Evolutionary conservation across 2,329 filamentous ascomycete genomes (phyloP).

Genomic region (Chrysoporthe puriensis): DNA sequence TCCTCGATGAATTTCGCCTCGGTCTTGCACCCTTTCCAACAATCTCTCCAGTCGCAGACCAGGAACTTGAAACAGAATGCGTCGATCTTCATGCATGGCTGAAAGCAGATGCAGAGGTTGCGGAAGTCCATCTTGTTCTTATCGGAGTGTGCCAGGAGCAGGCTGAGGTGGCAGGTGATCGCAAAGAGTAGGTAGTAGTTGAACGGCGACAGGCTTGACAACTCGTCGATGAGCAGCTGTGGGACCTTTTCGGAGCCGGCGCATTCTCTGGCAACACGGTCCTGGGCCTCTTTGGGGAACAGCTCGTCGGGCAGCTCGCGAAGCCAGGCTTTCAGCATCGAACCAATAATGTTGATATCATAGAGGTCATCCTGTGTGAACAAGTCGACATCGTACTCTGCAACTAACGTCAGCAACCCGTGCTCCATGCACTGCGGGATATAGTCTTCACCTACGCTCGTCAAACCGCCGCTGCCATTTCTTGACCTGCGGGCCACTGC

Average conservation of each 20-base stretch:
- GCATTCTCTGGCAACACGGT: conserved; percentile 79
- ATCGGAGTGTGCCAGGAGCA: conserved; percentile 86
- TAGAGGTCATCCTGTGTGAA: conserved; percentile 87
- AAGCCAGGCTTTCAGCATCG: conserved; percentile 95
- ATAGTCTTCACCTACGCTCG: conserved; percentile 58
- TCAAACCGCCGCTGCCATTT: conserved; percentile 94
- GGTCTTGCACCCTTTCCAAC: conserved; percentile 94
- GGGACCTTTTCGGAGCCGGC: conserved; percentile 79
- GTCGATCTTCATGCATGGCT: conserved; percentile 96
- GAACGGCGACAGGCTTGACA: conserved; percentile 92
- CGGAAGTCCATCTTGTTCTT: conserved; percentile 99
- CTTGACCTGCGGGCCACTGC: conserved; percentile 87
- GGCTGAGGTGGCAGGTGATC: conserved; percentile 92
- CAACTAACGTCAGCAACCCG: conserved; percentile 30
- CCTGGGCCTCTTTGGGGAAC: conserved; percentile 83
- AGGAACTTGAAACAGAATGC: conserved; percentile 94
- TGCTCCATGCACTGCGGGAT: not conserved
- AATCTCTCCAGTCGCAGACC: conserved; percentile 93
- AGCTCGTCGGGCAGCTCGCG: conserved; percentile 93
- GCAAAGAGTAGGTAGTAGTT: conserved; percentile 98
- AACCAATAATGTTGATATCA: conserved; percentile 95
- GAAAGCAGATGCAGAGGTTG: conserved; percentile 95
- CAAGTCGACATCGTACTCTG: conserved; percentile 86
- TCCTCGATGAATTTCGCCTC: conserved; percentile 79
- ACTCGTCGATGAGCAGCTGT: conserved; percentile 83